phyloP scores from a whole-genome alignment of 768 basidiomycete genomes.

The Russula virescens region DNA sequence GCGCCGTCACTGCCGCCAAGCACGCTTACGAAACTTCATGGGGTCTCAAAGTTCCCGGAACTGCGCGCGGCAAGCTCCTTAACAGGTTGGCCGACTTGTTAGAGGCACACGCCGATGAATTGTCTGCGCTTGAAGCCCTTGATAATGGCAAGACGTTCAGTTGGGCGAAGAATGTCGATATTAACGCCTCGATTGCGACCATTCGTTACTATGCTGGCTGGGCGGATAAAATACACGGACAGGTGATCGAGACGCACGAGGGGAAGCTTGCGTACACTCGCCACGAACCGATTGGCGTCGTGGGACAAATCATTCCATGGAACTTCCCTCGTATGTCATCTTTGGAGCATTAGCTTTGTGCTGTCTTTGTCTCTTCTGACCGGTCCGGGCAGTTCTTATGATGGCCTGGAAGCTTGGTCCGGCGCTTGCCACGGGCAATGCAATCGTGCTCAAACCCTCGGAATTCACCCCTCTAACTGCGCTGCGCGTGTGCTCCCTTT shows the following conservation, averaged over 20 bases:
- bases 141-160: constrained; percentile 60
- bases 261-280: constrained; percentile 52
- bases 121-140: constrained; percentile 69
- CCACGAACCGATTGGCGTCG: constrained; percentile 57
- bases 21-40: constrained; percentile 59
- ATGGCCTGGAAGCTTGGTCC: constrained; percentile 58
- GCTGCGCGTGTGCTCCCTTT: constrained; percentile 40
- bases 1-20: constrained; percentile 63
- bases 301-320: constrained; percentile 61
- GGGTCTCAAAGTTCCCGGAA: constrained; percentile 57
- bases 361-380: background rate
- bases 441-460: constrained; percentile 58
- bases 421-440: constrained; percentile 58
- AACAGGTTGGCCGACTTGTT: constrained; percentile 60
- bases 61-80: constrained; percentile 49
- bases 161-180: constrained; percentile 45
- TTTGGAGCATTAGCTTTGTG: background rate
- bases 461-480: constrained; percentile 58
- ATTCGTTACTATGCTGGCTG: constrained; percentile 86
- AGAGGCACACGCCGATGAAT: constrained; percentile 52
- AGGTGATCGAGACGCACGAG: constrained; percentile 58
- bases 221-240: constrained; percentile 80
- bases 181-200: constrained; percentile 41
- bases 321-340: constrained; percentile 45
- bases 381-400: constrained; percentile 40